Evolutionary conservation across 805 yeast species (phyloP), one percentile per base, ranked within the genome.

Genomic region (Nakazawaea sp.): DNA sequence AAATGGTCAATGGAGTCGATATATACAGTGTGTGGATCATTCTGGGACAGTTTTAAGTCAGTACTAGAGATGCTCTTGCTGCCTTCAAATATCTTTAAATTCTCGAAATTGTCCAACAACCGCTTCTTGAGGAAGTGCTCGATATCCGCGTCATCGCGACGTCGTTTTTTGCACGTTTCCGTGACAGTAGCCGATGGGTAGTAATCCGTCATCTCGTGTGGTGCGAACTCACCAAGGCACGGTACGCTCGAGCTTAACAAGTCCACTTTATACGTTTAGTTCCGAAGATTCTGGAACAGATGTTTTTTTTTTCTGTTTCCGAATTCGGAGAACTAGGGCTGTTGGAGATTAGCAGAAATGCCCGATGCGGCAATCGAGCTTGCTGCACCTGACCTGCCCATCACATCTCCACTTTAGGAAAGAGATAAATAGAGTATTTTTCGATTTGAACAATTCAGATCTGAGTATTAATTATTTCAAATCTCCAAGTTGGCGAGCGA

Each of bases 1-100:
- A 48, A 52, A 36, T 52, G 51, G 29, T 53, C 58, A 6, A 52
- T 51, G 11, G 43, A 45, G 7, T 47, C 33, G 10, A 53, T 51
- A 15, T 45, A 28, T 5, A 51, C 45, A 11, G 32, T 30, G 18
- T 34, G 11, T 4, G 12, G 12, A 9, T n/a, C 32, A 6, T 7
- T 30, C 9, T 13, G 11, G 9, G 18, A 12, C 16, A 3, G n/a
- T 16, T 5, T 13, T 8, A n/a, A 9, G 10, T 20, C 15, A 10
- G 11, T 9, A n/a, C 18, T 27, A 5, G 21, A 18, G 19, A 8
- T 27, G 17, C 15, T 33, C 13, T 26, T 32, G 18, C 35, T 32
- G 5, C 40, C 43, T 30, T 34, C 38, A 21, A 34, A 31, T 19
- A 42, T 29, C 18, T 33, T 32, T 21, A 42, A 32, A 18, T 32